Evolutionary conservation across 768 basidiomycete genomes (phyloP), one percentile per base, ranked within the genome.

Genomic region (Pholiota molesta): DNA sequence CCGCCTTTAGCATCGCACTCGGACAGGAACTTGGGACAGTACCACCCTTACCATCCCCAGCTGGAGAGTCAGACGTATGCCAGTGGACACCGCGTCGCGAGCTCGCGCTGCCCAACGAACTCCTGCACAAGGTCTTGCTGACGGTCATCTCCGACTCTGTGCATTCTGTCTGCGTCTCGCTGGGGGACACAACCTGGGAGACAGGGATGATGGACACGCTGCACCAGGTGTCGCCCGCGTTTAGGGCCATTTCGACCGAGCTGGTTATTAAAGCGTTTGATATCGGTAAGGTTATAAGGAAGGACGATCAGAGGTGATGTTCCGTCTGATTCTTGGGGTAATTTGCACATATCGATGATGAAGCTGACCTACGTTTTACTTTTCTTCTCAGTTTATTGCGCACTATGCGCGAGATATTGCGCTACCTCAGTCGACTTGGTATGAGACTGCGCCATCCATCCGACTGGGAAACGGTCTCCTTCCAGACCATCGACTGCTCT

Each of bases 71-170:
- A 49, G 47, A 49, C 8, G 5, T 10, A 13, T 23, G 23, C 21
- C 19, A 9, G 9, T 26, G 47, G 47, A 21, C 23, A 26, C 47
- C 23, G 23, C 19, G 47, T 8, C 47, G 47, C 9, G 47, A 49
- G 47, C 66, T 70, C 5, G 61, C 60, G 13, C 69, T 79, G n/a
- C 79, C 78, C 21, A 76, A 68, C 55, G 79, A 80, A 56, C 72
- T 80, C 0, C 51, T 78, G 1, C 70, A 77, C 69, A 74, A 73
- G 62, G 69, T 79, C 57, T 69, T 80, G 29, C 60, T 70, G 2
- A 65, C 64, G 21, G 71, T 73, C 1, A 47, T 79, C 19, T 69
- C 69, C 13, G 71, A 77, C 35, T 74, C 71, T 39, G 66, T 79
- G 10, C 78, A 79, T 55, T 57, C 69, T 2, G 70, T 78, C 59